These are phyloP conservation scores for Cladorrhinum sp. DNA, from an alignment of 2,329 filamentous ascomycete species.

Conservation along the genomic window DNA sequence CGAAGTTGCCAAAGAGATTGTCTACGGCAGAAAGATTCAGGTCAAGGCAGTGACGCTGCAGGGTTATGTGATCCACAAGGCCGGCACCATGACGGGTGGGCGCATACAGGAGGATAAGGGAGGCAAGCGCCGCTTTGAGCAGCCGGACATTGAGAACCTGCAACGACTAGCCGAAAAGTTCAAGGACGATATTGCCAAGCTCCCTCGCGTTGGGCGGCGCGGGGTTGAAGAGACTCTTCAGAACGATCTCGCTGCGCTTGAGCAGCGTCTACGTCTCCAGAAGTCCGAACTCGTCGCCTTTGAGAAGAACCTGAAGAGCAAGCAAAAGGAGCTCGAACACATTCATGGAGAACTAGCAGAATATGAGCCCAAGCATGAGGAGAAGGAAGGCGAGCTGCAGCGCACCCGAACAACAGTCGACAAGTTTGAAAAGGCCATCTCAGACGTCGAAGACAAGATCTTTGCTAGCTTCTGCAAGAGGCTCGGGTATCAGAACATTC, in stretches of 20 bases:
- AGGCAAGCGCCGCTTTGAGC: slow-evolving; percentile 79
- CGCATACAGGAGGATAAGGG: slow-evolving; percentile 73
- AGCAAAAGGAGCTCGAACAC: slow-evolving; percentile 75
- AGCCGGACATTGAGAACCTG: slow-evolving; percentile 84
- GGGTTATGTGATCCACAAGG: slow-evolving; percentile 95
- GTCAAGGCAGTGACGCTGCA: slow-evolving; percentile 94
- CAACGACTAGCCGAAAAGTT: slow-evolving; percentile 72
- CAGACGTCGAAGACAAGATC: slow-evolving; percentile 81
- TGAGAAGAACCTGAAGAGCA: slow-evolving; percentile 79
- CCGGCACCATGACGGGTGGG: slow-evolving; percentile 93
- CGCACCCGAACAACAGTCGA: slow-evolving; percentile 49
- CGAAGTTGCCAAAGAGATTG: slow-evolving; percentile 81
- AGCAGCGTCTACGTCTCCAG: slow-evolving; percentile 68
- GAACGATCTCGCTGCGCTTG: slow-evolving; percentile 74
- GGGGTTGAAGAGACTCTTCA: slow-evolving; percentile 78
- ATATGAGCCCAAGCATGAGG: slow-evolving; percentile 71
- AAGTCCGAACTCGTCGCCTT: slow-evolving; percentile 75
- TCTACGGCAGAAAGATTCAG: slow-evolving; percentile 78
- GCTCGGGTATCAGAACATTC: slow-evolving; percentile 83
- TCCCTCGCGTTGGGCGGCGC: slow-evolving; percentile 75
- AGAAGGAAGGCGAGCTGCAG: slow-evolving; percentile 68
- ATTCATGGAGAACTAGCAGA: slow-evolving; percentile 71
- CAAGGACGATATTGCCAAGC: slow-evolving; percentile 70
- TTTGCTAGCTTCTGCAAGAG: slow-evolving; percentile 83
- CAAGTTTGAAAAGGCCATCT: slow-evolving; percentile 61